Evolutionary conservation across 1,139 yeast species (phyloP).

Genomic region (Groenewaldozyma sp.): DNA sequence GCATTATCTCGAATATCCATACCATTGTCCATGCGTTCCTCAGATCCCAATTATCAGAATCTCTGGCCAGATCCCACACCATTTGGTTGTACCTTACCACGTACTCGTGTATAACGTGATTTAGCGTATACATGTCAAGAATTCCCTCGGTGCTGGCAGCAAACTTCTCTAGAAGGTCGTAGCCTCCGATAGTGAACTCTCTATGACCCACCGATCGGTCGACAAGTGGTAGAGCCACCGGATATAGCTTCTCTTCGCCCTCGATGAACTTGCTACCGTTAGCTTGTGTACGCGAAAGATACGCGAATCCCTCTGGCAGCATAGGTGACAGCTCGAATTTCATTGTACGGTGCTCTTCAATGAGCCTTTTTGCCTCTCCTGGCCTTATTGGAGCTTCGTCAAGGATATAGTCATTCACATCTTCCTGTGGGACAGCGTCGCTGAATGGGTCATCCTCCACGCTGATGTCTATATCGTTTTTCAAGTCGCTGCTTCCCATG

Average conservation of each 20-base stretch:
- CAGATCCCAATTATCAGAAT: neutral
- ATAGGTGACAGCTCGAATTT: constrained; percentile 37
- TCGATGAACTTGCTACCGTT: constrained; percentile 20
- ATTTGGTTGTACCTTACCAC: neutral
- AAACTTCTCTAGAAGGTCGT: constrained; percentile 8
- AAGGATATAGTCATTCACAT: constrained; percentile 9
- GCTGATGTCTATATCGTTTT: too few species aligned
- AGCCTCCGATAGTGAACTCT: constrained; percentile 7
- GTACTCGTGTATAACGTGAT: neutral
- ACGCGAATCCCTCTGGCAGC: constrained; percentile 34
- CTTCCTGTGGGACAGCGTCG: neutral
- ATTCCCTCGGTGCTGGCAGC: neutral
- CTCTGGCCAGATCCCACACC: neutral
- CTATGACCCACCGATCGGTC: constrained; percentile 6
- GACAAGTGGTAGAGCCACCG: constrained; percentile 11
- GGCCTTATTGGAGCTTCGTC: constrained; percentile 26
- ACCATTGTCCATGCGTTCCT: neutral
- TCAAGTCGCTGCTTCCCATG: too few species aligned
- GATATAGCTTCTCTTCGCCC: constrained; percentile 14
- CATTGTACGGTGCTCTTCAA: constrained; percentile 30
- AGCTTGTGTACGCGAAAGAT: constrained; percentile 9
- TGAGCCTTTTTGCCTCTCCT: constrained; percentile 20
- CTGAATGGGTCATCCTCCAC: neutral
- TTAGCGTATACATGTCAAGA: neutral
- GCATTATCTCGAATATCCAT: neutral